Evolutionary conservation across 148 eudicot genomes (phyloP).

Genomic region (Amaranthus cruentus): DNA sequence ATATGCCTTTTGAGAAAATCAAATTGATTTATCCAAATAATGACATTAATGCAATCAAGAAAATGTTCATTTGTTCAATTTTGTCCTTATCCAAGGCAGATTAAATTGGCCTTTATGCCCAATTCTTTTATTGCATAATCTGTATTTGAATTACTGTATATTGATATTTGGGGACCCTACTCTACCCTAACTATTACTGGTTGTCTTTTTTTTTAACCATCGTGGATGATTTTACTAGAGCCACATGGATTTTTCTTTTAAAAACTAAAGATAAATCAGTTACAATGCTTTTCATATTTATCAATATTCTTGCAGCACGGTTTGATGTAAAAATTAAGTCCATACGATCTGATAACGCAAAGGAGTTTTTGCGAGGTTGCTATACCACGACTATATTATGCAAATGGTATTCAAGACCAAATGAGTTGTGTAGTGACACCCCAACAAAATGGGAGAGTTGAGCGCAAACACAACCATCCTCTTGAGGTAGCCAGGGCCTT

Average conservation of each 20-base stretch:
- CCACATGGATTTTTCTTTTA: neutral
- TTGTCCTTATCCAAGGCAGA: neutral
- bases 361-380: neutral
- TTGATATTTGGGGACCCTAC: conserved; percentile 3
- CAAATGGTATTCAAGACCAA: neutral
- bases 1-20: neutral
- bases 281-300: neutral
- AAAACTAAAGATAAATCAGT: neutral
- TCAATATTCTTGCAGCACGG: neutral
- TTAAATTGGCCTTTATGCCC: neutral
- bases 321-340: neutral
- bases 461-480: neutral
- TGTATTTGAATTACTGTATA: neutral
- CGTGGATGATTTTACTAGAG: conserved; percentile 1
- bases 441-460: neutral
- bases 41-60: neutral
- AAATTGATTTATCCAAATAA: neutral
- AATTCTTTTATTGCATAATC: neutral
- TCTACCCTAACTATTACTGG: neutral
- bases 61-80: neutral
- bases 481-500: neutral
- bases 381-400: no score
- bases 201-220: conserved; percentile 1
- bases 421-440: neutral
- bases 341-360: neutral